These are phyloP conservation scores for Stemphylium beticola DNA, from an alignment of 2,329 filamentous ascomycete species.

Conservation along the genomic window DNA sequence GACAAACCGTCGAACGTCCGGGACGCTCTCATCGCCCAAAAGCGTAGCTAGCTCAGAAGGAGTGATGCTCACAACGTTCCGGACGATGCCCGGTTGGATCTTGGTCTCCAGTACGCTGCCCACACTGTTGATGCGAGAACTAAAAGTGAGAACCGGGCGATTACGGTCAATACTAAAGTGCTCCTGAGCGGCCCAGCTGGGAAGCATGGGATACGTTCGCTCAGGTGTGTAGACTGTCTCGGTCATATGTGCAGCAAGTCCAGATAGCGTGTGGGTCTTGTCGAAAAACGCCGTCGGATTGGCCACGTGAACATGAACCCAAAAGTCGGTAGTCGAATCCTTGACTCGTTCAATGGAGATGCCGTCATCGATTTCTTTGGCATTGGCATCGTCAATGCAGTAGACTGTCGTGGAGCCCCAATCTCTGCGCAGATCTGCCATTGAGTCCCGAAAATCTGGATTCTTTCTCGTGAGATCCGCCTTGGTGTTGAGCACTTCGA, in stretches of 20 bases:
- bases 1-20: constrained; percentile 23
- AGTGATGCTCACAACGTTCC: constrained; percentile 62
- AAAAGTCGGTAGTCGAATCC: constrained; percentile 61
- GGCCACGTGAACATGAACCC: constrained; percentile 80
- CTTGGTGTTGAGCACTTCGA: constrained; percentile 51
- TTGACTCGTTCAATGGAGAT: constrained; percentile 71
- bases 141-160: constrained; percentile 67
- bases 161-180: constrained; percentile 61
- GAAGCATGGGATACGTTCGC: constrained; percentile 63
- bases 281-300: constrained; percentile 76
- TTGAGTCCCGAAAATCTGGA: constrained; percentile 57
- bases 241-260: constrained; percentile 65
- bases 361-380: constrained; percentile 79
- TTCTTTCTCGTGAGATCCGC: constrained; percentile 29
- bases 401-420: constrained; percentile 68
- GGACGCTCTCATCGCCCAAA: constrained; percentile 44
- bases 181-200: constrained; percentile 54
- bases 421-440: constrained; percentile 64
- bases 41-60: constrained; percentile 46
- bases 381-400: constrained; percentile 72
- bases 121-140: constrained; percentile 59
- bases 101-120: constrained; percentile 62
- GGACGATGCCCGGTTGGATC: constrained; percentile 60
- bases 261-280: constrained; percentile 63
- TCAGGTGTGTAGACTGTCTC: constrained; percentile 65